phyloP scores from a whole-genome alignment of 148 eudicot species.

The Pouteria glomerata region DNA sequence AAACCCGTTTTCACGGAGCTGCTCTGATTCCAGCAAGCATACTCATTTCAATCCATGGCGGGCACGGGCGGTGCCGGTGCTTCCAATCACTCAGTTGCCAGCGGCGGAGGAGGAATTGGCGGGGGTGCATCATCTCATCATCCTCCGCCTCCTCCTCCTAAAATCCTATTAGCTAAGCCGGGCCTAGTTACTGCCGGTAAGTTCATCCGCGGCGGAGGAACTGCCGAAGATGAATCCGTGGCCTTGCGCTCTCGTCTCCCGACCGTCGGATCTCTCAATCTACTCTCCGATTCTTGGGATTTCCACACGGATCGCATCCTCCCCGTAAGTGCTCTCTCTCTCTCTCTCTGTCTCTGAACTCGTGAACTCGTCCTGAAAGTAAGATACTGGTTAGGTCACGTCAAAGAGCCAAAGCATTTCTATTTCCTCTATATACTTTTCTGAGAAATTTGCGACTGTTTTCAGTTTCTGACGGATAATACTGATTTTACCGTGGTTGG shows the following conservation, averaged over 20 bases:
- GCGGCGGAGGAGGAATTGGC: not conserved
- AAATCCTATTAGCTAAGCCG: conserved; percentile 76
- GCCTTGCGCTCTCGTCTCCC: conserved; percentile 71
- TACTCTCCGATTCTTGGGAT: conserved; percentile 82
- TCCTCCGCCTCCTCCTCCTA: conserved; percentile 36
- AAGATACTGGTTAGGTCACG: not conserved
- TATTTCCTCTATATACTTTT: not conserved
- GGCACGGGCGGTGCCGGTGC: conserved; percentile 19
- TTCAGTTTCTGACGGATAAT: conserved; percentile 87
- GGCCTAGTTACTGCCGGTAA: conserved; percentile 48
- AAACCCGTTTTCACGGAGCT: too few species aligned
- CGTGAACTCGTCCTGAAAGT: not conserved
- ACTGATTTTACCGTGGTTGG: conserved; percentile 94
- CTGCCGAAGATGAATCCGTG: conserved; percentile 36
- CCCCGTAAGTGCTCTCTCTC: conserved; percentile 29
- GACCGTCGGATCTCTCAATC: conserved; percentile 69
- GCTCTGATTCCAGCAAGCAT: not conserved
- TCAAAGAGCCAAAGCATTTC: too few species aligned
- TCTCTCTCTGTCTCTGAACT: not conserved
- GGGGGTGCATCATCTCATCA: conserved; percentile 12
- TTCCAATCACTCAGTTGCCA: conserved; percentile 14
- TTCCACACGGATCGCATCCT: conserved; percentile 67
- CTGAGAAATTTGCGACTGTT: not conserved
- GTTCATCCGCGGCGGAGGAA: conserved; percentile 37
- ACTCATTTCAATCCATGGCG: conserved; percentile 24